Evolutionary conservation across 2,329 filamentous ascomycete genomes (phyloP).

Genomic region (Penicillium griseofulvum): DNA sequence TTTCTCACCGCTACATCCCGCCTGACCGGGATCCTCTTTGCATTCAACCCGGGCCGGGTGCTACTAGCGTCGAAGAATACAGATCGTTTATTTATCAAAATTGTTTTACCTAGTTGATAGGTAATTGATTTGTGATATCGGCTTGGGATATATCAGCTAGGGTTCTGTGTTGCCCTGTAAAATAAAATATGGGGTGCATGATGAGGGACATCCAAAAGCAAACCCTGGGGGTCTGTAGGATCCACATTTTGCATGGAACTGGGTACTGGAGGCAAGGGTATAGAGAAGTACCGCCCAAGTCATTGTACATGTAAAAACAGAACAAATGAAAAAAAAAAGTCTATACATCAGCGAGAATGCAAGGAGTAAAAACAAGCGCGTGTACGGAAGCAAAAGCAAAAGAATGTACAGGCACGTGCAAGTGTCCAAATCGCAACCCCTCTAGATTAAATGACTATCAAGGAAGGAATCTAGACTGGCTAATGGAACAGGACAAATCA

Average conservation of each 20-base stretch:
- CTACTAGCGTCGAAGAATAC: neutral
- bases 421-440: constrained; percentile 16
- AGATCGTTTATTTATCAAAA: neutral
- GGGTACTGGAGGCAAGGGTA: neutral
- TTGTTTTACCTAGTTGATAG: neutral
- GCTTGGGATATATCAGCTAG: neutral
- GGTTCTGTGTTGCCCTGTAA: neutral
- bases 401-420: constrained; percentile 9
- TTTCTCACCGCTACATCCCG: constrained; percentile 2
- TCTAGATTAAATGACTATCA: constrained; percentile 35
- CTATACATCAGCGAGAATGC: constrained; percentile 13
- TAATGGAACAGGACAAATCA: constrained; percentile 34
- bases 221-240: neutral
- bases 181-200: neutral
- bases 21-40: neutral
- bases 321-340: constrained; percentile 3
- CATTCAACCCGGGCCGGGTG: too few relatives aligned
- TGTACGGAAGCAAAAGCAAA: constrained; percentile 1
- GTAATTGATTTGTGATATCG: neutral
- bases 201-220: neutral
- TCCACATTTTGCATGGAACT: neutral
- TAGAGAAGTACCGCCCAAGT: neutral
- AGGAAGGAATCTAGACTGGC: constrained; percentile 34
- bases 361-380: neutral
- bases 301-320: constrained; percentile 3